phyloP scores from a whole-genome alignment of 306 rosid species.

The Vigna mungo region DNA sequence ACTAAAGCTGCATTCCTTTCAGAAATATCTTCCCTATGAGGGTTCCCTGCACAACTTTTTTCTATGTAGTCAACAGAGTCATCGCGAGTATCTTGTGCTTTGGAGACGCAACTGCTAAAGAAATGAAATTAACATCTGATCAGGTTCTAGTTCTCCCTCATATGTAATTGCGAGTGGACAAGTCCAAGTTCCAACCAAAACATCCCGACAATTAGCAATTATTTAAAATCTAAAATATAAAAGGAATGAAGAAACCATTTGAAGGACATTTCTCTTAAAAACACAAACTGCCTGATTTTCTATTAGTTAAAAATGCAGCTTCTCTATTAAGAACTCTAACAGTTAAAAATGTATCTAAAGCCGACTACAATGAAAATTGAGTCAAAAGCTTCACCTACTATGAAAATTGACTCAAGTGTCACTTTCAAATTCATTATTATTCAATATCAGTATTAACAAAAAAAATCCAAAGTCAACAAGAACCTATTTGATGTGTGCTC shows the following conservation, averaged over 20 bases:
- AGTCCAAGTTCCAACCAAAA: slow-evolving; percentile 11
- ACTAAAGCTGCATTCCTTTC: slow-evolving; percentile 50
- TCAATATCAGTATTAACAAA: background rate
- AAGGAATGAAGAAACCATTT: background rate
- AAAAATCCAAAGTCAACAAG: slow-evolving; percentile 18
- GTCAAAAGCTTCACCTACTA: background rate
- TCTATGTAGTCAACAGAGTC: slow-evolving; percentile 40
- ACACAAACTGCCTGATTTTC: background rate
- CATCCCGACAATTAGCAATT: background rate
- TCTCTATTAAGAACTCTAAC: background rate
- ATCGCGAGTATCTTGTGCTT: slow-evolving; percentile 32
- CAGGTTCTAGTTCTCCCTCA: slow-evolving; percentile 22
- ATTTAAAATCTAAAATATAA: background rate
- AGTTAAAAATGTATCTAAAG: background rate
- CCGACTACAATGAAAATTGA: background rate
- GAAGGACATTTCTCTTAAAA: slow-evolving; percentile 11
- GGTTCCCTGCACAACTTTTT: slow-evolving; percentile 39
- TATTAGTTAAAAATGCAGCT: background rate
- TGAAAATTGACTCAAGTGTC: background rate
- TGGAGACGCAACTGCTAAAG: slow-evolving; percentile 49
- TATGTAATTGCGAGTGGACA: slow-evolving; percentile 6
- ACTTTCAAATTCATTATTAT: background rate
- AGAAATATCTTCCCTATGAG: slow-evolving; percentile 36
- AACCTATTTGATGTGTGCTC: slow-evolving; percentile 86
- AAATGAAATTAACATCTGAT: slow-evolving; percentile 26